These are phyloP conservation scores for Quercus cerris DNA, from an alignment of 306 rosid species.

Conservation along the genomic window DNA sequence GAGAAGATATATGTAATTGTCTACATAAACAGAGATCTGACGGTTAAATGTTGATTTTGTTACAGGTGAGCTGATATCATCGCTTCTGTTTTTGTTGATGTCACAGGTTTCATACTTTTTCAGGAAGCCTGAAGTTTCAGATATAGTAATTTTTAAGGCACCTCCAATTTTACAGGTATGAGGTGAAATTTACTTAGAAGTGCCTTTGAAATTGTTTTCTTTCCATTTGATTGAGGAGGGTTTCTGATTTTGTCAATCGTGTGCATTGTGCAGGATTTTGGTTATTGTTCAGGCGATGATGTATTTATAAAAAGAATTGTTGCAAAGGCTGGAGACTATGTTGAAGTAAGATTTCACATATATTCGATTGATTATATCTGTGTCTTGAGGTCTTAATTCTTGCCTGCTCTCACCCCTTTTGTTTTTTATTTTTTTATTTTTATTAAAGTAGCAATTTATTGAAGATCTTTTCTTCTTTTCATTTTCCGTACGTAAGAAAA, in stretches of 20 bases:
- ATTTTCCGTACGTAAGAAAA: not conserved
- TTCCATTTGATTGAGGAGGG: not conserved
- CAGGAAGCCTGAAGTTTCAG: constrained; percentile 87
- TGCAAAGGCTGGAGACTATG: constrained; percentile 88
- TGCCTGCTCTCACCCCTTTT: not conserved
- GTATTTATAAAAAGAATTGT: constrained; percentile 85
- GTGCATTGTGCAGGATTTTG: constrained; percentile 48
- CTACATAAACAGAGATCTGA: not conserved
- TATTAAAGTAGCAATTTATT: not conserved
- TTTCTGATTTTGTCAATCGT: constrained; percentile 14
- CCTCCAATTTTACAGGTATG: constrained; percentile 78
- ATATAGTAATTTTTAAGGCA: constrained; percentile 84
- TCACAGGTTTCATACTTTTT: constrained; percentile 81
- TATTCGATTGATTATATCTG: not conserved
- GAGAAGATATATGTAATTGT: not conserved
- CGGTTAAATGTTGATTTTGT: not conserved
- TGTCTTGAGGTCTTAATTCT: not conserved
- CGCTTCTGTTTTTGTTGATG: constrained; percentile 5
- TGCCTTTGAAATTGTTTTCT: not conserved
- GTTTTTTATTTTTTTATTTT: too few species aligned
- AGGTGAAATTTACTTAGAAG: not conserved
- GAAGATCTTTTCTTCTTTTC: not conserved
- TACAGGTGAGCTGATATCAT: constrained; percentile 2
- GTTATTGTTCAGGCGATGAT: constrained; percentile 66
- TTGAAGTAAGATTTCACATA: constrained; percentile 50